Percentiles rank a stretch among this genome's conserved stretches.
These are phyloP conservation scores for Pistacia atlantica DNA, from an alignment of 345 rosid genomes.

Conservation along the genomic window DNA sequence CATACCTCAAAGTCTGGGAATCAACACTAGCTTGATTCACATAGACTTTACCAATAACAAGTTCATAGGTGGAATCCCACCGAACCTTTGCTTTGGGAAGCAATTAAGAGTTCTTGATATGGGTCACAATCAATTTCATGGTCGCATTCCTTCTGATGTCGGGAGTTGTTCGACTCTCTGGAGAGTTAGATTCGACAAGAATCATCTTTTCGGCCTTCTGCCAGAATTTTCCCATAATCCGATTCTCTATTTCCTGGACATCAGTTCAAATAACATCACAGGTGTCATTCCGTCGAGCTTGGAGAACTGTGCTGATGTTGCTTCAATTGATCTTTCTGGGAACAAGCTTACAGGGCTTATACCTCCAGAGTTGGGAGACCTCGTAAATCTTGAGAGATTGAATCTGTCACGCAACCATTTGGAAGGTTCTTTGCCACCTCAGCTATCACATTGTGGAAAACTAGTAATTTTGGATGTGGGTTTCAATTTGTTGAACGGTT, in stretches of 20 bases:
- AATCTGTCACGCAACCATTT: slow-evolving; percentile 62
- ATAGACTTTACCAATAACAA: slow-evolving; percentile 65
- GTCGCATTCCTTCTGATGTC: slow-evolving; percentile 56
- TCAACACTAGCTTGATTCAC: slow-evolving; percentile 60
- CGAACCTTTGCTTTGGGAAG: slow-evolving; percentile 64
- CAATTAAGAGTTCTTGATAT: slow-evolving; percentile 49
- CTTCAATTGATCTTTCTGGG: slow-evolving; percentile 53
- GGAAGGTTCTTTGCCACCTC: slow-evolving; percentile 62
- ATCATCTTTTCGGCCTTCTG: slow-evolving; percentile 53
- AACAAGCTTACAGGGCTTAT: slow-evolving; percentile 59
- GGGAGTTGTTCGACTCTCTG: slow-evolving; percentile 57
- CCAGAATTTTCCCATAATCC: slow-evolving; percentile 57
- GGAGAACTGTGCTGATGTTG: slow-evolving; percentile 48
- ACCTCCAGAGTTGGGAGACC: slow-evolving; percentile 62
- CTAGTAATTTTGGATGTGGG: slow-evolving; percentile 56
- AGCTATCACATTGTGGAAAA: slow-evolving; percentile 50
- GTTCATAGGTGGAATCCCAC: slow-evolving; percentile 67
- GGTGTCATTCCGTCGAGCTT: slow-evolving; percentile 65
- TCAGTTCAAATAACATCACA: slow-evolving; percentile 55
- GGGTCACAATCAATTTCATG: slow-evolving; percentile 61
- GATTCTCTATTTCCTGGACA: slow-evolving; percentile 48
- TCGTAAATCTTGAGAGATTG: slow-evolving; percentile 40
- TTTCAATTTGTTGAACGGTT: slow-evolving; percentile 64
- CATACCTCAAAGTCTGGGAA: slow-evolving; percentile 65
- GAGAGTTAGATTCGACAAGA: slow-evolving; percentile 61